Evolutionary conservation across 2,329 filamentous ascomycete genomes (phyloP).

Genomic region (Calonectria pseudoturangicola): DNA sequence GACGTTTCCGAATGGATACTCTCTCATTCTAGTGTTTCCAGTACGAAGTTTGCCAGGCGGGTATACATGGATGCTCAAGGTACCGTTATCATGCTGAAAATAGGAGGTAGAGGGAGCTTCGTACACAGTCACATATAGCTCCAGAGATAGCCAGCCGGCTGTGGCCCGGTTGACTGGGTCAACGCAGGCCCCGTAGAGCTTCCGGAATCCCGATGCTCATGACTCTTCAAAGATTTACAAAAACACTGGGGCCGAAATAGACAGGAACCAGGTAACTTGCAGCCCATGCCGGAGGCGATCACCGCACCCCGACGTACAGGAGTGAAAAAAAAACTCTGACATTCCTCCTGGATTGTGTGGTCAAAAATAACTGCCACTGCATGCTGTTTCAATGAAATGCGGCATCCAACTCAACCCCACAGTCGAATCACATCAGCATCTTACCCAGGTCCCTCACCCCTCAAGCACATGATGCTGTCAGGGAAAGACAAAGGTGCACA

Average conservation of each 20-base stretch:
- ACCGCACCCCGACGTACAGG: slow-evolving; percentile 19
- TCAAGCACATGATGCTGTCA: slow-evolving; percentile 48
- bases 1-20: slow-evolving; percentile 37
- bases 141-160: slow-evolving; percentile 37
- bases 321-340: slow-evolving; percentile 36
- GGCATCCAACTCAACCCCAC: slow-evolving; percentile 24
- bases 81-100: slow-evolving; percentile 24
- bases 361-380: slow-evolving; percentile 11
- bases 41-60: slow-evolving; percentile 22
- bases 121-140: slow-evolving; percentile 16
- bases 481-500: slow-evolving; percentile 17
- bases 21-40: slow-evolving; percentile 22
- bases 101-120: slow-evolving; percentile 18
- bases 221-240: slow-evolving; percentile 35
- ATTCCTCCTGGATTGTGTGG: slow-evolving; percentile 16
- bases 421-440: slow-evolving; percentile 48
- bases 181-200: slow-evolving; percentile 22
- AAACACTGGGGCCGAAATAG: slow-evolving; percentile 26
- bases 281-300: slow-evolving; percentile 28
- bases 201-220: slow-evolving; percentile 38
- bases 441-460: slow-evolving; percentile 34
- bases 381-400: slow-evolving; percentile 37
- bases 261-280: slow-evolving; percentile 29
- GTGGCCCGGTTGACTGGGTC: slow-evolving; percentile 29
- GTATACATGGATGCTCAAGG: slow-evolving; percentile 22